Evolutionary conservation across 2,329 filamentous ascomycete genomes (phyloP).

Genomic region (Dactylellina leptospora): DNA sequence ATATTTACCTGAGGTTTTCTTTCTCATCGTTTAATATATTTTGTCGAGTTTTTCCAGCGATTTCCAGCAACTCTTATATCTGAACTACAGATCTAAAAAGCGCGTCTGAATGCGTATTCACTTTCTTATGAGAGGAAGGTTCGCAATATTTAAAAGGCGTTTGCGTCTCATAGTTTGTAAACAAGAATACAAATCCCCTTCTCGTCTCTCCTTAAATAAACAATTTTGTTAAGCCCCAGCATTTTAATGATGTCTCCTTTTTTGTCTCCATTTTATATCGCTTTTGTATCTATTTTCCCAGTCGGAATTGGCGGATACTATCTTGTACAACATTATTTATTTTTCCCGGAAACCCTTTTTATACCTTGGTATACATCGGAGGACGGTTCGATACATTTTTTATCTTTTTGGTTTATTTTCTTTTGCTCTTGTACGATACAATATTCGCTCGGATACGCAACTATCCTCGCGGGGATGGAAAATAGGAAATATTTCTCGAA

Average conservation of each 20-base stretch:
- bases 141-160: no score
- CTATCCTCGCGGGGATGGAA: background rate
- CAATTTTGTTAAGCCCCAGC: conserved; percentile 3
- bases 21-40: background rate
- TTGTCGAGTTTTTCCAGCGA: background rate
- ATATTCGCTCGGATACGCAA: background rate
- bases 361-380: conserved; percentile 27
- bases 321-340: conserved; percentile 31
- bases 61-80: background rate
- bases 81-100: background rate
- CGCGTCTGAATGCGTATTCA: no score
- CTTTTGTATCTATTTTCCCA: conserved; percentile 3
- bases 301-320: conserved; percentile 35
- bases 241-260: conserved; percentile 29
- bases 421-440: conserved; percentile 23
- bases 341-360: background rate
- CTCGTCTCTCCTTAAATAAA: conserved; percentile 9
- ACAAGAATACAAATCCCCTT: background rate
- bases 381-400: conserved; percentile 12
- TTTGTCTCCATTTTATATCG: conserved; percentile 9
- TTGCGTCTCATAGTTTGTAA: background rate
- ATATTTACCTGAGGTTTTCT: background rate
- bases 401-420: background rate
- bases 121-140: no score
- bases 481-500: background rate